Percentiles rank a stretch among this genome's conserved stretches.
Conservation (phyloP, 208 protist genomes). For the Leishmania braziliensis region DNA sequence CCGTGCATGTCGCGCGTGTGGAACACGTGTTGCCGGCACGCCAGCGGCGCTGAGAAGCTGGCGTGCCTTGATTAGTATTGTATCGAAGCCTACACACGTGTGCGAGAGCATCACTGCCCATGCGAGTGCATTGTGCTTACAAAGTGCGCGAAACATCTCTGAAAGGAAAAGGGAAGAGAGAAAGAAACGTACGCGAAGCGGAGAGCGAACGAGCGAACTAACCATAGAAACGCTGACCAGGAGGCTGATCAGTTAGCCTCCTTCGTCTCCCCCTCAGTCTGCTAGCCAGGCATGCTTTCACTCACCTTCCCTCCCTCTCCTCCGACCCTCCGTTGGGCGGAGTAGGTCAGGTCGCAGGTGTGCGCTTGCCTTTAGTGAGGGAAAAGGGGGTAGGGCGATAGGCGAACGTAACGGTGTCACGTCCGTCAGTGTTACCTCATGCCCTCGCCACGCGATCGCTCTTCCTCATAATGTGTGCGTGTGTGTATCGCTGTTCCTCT, state of each 20-base stretch:
- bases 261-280: background rate
- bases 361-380: background rate
- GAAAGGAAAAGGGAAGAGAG: background rate
- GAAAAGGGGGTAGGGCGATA: background rate
- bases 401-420: background rate
- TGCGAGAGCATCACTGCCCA: background rate
- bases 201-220: background rate
- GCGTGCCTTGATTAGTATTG: background rate
- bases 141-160: background rate
- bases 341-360: background rate
- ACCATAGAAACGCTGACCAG: background rate
- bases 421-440: background rate
- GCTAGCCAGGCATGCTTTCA: background rate
- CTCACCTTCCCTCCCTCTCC: background rate
- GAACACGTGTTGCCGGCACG: conserved; percentile 30
- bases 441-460: no score
- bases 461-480: no score
- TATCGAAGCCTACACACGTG: no score
- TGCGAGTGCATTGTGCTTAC: no score
- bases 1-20: conserved; percentile 26
- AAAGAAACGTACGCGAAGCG: background rate
- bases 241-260: background rate
- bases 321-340: background rate
- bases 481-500: no score
- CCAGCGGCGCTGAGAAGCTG: background rate